These are phyloP conservation scores for Corchorus capsularis DNA, from an alignment of 345 rosid genomes.

Conservation along the genomic window DNA sequence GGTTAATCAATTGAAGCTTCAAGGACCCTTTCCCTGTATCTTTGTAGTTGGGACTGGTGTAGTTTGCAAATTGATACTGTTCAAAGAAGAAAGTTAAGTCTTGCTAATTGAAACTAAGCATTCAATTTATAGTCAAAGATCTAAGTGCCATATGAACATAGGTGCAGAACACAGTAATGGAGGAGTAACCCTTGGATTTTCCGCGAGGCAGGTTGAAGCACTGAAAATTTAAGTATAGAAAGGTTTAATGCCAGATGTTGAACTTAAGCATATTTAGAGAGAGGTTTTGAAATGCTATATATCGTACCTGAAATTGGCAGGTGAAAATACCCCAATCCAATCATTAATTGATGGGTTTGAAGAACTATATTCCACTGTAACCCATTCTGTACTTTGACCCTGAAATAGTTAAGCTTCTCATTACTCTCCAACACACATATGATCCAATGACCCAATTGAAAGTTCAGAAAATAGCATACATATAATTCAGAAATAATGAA, in stretches of 20 bases:
- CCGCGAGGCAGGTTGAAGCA: slow-evolving; percentile 48
- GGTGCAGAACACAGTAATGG: slow-evolving; percentile 66
- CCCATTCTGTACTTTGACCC: slow-evolving; percentile 63
- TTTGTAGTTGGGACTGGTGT: slow-evolving; percentile 49
- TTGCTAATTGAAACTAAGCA: background rate
- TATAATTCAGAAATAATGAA: background rate
- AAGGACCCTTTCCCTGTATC: slow-evolving; percentile 51
- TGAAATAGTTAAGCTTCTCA: slow-evolving; percentile 12
- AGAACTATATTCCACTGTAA: slow-evolving; percentile 44
- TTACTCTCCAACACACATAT: background rate
- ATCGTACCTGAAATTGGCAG: slow-evolving; percentile 72
- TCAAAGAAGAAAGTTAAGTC: slow-evolving; percentile 8
- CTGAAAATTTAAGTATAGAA: slow-evolving; percentile 30
- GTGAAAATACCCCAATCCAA: slow-evolving; percentile 85
- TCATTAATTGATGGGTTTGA: slow-evolving; percentile 62
- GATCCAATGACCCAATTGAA: slow-evolving; percentile 2
- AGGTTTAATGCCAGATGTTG: background rate
- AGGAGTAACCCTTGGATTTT: slow-evolving; percentile 38
- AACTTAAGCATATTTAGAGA: background rate
- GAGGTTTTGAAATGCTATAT: background rate
- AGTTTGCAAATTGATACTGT: slow-evolving; percentile 70
- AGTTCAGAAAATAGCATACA: background rate
- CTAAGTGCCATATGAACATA: slow-evolving; percentile 34
- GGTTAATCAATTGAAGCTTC: slow-evolving; percentile 73
- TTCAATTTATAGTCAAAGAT: too few species aligned